Percentiles rank a stretch among this genome's conserved stretches.
Conservation (phyloP, 345 rosid genomes). For the Sonneratia caseolaris region DNA sequence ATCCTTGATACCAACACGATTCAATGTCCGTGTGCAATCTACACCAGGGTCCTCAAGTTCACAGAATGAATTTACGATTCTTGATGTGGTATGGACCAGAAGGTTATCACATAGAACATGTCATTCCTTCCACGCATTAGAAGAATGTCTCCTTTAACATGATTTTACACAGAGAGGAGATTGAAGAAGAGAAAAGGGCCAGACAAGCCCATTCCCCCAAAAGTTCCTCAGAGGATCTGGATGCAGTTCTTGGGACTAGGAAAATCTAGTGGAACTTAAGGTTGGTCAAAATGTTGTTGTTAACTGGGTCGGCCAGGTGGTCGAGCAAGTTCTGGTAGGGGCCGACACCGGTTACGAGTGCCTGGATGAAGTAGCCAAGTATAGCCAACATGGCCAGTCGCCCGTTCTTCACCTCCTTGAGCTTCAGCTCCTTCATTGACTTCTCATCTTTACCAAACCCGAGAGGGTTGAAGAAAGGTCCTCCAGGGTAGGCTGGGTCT, state of each 20-base stretch:
- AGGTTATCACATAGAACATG: background rate
- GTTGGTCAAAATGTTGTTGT: slow-evolving; percentile 91
- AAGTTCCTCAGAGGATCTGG: background rate
- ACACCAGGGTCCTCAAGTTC: too few species aligned
- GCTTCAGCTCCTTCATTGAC: slow-evolving; percentile 76
- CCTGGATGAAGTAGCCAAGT: slow-evolving; percentile 72
- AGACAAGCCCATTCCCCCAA: background rate
- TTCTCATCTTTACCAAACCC: slow-evolving; percentile 89
- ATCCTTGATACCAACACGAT: too few species aligned
- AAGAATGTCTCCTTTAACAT: slow-evolving; percentile 29
- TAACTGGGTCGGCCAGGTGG: slow-evolving; percentile 85
- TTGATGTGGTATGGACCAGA: too few species aligned
- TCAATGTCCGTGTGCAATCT: too few species aligned
- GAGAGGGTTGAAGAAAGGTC: slow-evolving; percentile 90
- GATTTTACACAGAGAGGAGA: slow-evolving; percentile 20
- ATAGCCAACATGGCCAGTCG: slow-evolving; percentile 88
- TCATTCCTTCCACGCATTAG: background rate
- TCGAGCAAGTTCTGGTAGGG: slow-evolving; percentile 94
- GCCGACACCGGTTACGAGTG: slow-evolving; percentile 78
- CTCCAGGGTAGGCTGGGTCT: slow-evolving; percentile 81
- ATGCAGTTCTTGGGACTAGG: background rate
- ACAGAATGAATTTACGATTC: too few species aligned
- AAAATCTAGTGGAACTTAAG: slow-evolving; percentile 74
- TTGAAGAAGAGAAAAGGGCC: background rate
- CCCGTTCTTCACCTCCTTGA: slow-evolving; percentile 93